Evolutionary conservation across 495 filamentous ascomycete species (phyloP).

Genomic region (Saxispiralis lemnorum): DNA sequence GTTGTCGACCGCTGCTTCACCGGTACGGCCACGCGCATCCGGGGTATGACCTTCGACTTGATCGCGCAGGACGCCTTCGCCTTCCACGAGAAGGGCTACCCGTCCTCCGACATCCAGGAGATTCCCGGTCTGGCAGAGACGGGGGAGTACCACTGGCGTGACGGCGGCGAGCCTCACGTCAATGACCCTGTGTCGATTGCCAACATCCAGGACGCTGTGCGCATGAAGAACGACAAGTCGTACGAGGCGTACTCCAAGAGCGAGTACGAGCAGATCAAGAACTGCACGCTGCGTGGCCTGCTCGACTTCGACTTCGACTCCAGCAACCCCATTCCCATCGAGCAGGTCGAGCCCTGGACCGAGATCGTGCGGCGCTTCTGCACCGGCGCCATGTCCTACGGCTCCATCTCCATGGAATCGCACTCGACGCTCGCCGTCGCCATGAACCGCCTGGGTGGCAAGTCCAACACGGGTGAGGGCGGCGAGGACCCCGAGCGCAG

Average conservation of each 20-base stretch:
- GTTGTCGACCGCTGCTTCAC: slow-evolving; percentile 96
- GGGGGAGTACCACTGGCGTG: slow-evolving; percentile 98
- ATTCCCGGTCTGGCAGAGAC: slow-evolving; percentile 81
- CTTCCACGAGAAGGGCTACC: slow-evolving; percentile 90
- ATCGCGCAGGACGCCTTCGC: slow-evolving; percentile 95
- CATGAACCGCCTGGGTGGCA: slow-evolving; percentile 95
- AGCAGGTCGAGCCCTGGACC: slow-evolving; percentile 97
- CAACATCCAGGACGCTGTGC: slow-evolving; percentile 94
- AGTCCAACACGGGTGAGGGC: slow-evolving; percentile 98
- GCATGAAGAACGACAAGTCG: slow-evolving; percentile 98
- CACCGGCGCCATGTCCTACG: slow-evolving; percentile 99
- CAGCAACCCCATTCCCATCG: slow-evolving; percentile 70
- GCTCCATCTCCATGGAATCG: slow-evolving; percentile 98
- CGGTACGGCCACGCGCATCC: slow-evolving; percentile 88
- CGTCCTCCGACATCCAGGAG: slow-evolving; percentile 58
- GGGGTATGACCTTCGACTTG: slow-evolving; percentile 85
- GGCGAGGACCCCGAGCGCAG: slow-evolving; percentile 93
- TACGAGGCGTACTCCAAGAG: slow-evolving; percentile 93
- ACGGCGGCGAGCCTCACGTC: slow-evolving; percentile 93
- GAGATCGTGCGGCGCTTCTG: slow-evolving; percentile 96
- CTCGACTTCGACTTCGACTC: slow-evolving; percentile 97
- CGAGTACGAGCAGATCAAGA: slow-evolving; percentile 95
- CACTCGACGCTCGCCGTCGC: slow-evolving; percentile 94
- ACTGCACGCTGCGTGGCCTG: slow-evolving; percentile 89
- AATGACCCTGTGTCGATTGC: slow-evolving; percentile 93